These are phyloP conservation scores for Selaginella tamariscina DNA, from an alignment of 75 land plant species.

Conservation along the genomic window DNA sequence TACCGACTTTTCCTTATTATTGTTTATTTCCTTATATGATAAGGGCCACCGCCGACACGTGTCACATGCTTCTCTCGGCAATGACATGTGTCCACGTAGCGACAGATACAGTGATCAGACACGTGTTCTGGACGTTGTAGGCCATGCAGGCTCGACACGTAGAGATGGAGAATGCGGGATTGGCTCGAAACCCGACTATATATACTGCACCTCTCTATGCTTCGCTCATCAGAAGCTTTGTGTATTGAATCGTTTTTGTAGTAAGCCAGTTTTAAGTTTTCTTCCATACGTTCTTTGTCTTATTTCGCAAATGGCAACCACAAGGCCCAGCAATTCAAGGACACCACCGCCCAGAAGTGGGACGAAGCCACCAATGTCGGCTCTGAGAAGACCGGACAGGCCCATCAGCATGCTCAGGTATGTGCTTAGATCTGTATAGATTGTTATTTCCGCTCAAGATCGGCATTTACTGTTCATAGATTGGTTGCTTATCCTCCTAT, in stretches of 20 bases:
- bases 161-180: background rate
- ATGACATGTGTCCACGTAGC: no score
- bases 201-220: background rate
- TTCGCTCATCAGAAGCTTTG: background rate
- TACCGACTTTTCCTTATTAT: no score
- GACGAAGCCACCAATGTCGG: background rate
- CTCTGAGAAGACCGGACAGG: background rate
- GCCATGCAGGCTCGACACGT: background rate
- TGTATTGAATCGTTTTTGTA: background rate
- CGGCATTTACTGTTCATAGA: no score
- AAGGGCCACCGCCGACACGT: no score
- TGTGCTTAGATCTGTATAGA: no score
- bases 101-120: background rate
- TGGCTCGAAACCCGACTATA: no score
- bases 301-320: background rate
- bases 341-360: background rate
- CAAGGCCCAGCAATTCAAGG: background rate
- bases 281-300: no score
- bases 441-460: no score
- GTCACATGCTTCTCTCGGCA: no score
- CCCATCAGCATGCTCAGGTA: background rate
- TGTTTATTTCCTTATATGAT: no score
- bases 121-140: background rate
- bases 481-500: no score
- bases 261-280: background rate